Evolutionary conservation across 495 filamentous ascomycete genomes (phyloP), one percentile per base, ranked within the genome.

Genomic region (Neurospora sp.): DNA sequence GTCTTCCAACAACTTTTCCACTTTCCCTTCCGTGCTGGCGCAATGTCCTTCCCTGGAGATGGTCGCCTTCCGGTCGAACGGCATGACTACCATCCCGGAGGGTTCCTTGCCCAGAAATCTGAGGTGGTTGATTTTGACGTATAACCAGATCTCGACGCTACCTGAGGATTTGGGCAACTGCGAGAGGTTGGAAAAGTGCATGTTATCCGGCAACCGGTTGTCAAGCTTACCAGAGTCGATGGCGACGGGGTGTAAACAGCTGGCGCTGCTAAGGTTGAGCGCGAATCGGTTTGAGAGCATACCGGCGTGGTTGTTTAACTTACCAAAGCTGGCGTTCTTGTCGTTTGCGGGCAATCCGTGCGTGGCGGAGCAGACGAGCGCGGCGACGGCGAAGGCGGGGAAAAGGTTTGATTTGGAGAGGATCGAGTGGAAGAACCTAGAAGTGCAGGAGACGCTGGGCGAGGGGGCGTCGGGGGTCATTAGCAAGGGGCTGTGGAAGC

Each of bases 311-410:
- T 76, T 85, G 1, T 83, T 84, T 61, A 8, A 14, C 6, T 73
- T 86, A 17, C 83, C 83, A 3, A 75, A 81, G 70, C 79, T 86
- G 3, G 79, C 81, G n/a, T 85, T 83, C 70, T 75, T 85, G 70
- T 82, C 82, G 27, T 85, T 85, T 70, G 82, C 82, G 17, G 80
- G 80, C 3, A 86, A 86, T 71, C 83, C 83, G 8, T 85, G 84
- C 71, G 75, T 76, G 1, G 53, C 73, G 16, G 44, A 76, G 35
- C 53, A 73, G 6, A 48, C 70, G 27, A 16, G 38, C 8, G 74
- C 71, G 69, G 76, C 76, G 65, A 71, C 73, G 68, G 70, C 59
- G 22, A 69, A 73, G 45, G 69, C 72, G 44, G 53, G 53, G 6
- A 61, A 8, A 6, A 73, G 77, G 59, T 69, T 69, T 35, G 76